Percentiles rank a stretch among this genome's conserved stretches.
phyloP scores from a whole-genome alignment of 805 yeast species.

The Maudiozyma saulgeensis region DNA sequence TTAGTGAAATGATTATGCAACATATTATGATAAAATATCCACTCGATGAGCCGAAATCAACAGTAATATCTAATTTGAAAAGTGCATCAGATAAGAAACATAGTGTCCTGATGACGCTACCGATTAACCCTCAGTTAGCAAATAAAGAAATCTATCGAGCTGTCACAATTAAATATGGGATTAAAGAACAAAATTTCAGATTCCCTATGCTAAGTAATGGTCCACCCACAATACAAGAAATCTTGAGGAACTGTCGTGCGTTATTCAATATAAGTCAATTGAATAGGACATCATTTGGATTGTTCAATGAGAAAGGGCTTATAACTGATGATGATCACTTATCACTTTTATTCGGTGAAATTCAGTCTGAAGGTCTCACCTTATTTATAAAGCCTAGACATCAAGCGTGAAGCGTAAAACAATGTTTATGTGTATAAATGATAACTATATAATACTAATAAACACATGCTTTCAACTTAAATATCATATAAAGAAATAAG shows the following conservation, averaged over 20 bases:
- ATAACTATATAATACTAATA: too few relatives aligned
- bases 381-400: not conserved
- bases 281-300: constrained; percentile 9
- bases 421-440: too few relatives aligned
- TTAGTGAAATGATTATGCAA: constrained; percentile 45
- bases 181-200: constrained; percentile 50
- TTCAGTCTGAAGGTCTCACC: constrained; percentile 1
- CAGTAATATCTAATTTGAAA: not conserved
- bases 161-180: constrained; percentile 42
- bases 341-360: constrained; percentile 34
- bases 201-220: constrained; percentile 58
- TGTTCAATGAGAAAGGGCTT: constrained; percentile 17
- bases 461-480: too few relatives aligned
- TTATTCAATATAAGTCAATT: constrained; percentile 48
- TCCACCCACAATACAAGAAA: constrained; percentile 70
- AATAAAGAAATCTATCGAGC: constrained; percentile 29
- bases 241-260: constrained; percentile 65
- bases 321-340: constrained; percentile 40
- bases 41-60: not conserved
- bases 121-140: constrained; percentile 31
- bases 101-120: constrained; percentile 19
- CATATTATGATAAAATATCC: constrained; percentile 1
- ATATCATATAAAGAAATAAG: too few relatives aligned
- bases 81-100: not conserved
- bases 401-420: not conserved